Evolutionary conservation across 805 yeast species (phyloP), one percentile per base, ranked within the genome.

Genomic region (Isabelozyma rhagii): DNA sequence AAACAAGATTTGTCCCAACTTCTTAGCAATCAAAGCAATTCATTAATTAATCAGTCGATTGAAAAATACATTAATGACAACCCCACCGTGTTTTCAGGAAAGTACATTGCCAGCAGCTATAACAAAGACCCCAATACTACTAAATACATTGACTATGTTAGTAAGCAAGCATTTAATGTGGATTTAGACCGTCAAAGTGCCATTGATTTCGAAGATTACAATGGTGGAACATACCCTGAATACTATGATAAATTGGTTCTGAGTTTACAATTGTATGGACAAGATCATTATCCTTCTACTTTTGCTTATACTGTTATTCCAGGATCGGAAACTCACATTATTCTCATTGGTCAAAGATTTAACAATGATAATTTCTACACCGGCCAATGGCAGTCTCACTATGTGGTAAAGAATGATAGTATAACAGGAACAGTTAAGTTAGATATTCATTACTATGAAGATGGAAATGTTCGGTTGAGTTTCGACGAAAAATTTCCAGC

Each of bases 361-460:
- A 89, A 85, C 64, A 82, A 87, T 43, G 76, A 79, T 39, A 93
- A 93, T 71, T 91, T 76, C 71, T 89, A 92, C 81, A 90, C 90
- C 59, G 98, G 98, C 7, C 81, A 83, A 63, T 91, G 97, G 97
- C 80, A 74, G 47, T 84, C 96, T 1, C 70, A 73, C 52, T 91
- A 89, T 67, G 61, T 69, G 6, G 71, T 79, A 50, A 31, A 56
- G 3, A 52, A 58, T 29, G 63, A 62, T 0, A 47, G 63, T 6
- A 53, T 87, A 13, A 56, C 55, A 3, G 97, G 96, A 4, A 62
- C 64, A 6, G 77, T 89, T 36, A 67, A 65, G 17, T 78, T 91
- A 31, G 92, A 89, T 55, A 86, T 92, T 40, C 99, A 93, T 67
- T 94, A 92, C 67, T 94, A 81, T 64, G 99, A 93, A 69, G 98